Conservation (phyloP, 805 yeast species). For the Ascoidea asiatica region DNA sequence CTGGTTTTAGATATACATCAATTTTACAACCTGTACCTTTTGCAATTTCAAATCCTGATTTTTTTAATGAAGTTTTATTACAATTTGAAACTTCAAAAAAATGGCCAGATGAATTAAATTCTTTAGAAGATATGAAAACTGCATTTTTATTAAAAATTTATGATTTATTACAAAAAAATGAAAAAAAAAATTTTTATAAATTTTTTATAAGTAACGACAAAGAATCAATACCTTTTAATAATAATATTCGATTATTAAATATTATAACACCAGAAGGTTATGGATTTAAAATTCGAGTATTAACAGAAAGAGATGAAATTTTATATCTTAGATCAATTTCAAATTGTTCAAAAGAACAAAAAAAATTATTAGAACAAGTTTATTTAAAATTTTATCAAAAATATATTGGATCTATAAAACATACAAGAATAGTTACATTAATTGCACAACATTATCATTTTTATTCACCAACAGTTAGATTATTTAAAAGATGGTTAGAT, state of each 20-base stretch:
- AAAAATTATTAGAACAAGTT: conserved; percentile 42
- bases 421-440: conserved; percentile 65
- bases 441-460: conserved; percentile 59
- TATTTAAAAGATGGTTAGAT: conserved; percentile 84
- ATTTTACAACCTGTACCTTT: conserved; percentile 71
- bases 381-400: conserved; percentile 50
- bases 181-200: conserved; percentile 36
- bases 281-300: conserved; percentile 66
- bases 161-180: conserved; percentile 29
- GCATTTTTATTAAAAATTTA: conserved; percentile 69
- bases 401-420: conserved; percentile 59
- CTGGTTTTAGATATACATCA: conserved; percentile 68
- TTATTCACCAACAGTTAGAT: conserved; percentile 67
- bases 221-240: conserved; percentile 48
- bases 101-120: conserved; percentile 90
- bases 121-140: conserved; percentile 80
- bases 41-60: conserved; percentile 62
- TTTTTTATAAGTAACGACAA: conserved; percentile 55
- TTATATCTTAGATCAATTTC: conserved; percentile 60
- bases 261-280: conserved; percentile 81
- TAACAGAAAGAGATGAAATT: conserved; percentile 74
- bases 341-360: conserved; percentile 47
- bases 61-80: conserved; percentile 65
- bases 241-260: conserved; percentile 41
- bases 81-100: conserved; percentile 83